These are phyloP conservation scores for Alternaria sp. DNA, from an alignment of 2,329 filamentous ascomycete species.

Conservation along the genomic window DNA sequence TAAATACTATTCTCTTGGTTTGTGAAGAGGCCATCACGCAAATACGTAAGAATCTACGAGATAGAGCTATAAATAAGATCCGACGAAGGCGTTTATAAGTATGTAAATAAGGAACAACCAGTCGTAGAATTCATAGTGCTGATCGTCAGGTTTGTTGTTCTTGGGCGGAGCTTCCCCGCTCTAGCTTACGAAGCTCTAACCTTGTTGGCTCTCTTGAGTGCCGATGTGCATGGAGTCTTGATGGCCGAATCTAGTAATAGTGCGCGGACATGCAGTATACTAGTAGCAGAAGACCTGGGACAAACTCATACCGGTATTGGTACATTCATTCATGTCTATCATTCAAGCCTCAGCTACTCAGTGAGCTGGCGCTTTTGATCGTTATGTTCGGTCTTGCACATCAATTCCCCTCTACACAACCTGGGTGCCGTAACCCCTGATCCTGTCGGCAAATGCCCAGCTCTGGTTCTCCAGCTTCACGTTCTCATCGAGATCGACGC, in stretches of 20 bases:
- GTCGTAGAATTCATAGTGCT: not conserved
- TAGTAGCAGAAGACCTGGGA: not conserved
- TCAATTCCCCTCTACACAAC: constrained; percentile 24
- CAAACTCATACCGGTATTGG: constrained; percentile 25
- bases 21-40: constrained; percentile 7
- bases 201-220: not conserved
- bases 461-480: constrained; percentile 94
- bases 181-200: not conserved
- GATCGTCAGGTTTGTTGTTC: not conserved
- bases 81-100: not conserved
- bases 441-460: constrained; percentile 96
- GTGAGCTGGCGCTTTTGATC: constrained; percentile 3
- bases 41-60: constrained; percentile 2
- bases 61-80: not conserved
- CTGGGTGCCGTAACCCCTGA: constrained; percentile 94
- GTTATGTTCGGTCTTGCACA: not conserved
- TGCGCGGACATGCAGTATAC: not conserved
- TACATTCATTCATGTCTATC: constrained; percentile 48
- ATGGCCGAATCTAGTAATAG: not conserved
- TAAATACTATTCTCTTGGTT: constrained; percentile 57
- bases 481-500: constrained; percentile 79
- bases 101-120: not conserved
- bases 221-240: not conserved
- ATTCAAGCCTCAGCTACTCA: constrained; percentile 23
- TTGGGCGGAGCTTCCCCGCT: constrained; percentile 28